Base-by-base conservation (phyloP, 2,329 filamentous ascomycete species). In the Kalmusia sp. region DNA sequence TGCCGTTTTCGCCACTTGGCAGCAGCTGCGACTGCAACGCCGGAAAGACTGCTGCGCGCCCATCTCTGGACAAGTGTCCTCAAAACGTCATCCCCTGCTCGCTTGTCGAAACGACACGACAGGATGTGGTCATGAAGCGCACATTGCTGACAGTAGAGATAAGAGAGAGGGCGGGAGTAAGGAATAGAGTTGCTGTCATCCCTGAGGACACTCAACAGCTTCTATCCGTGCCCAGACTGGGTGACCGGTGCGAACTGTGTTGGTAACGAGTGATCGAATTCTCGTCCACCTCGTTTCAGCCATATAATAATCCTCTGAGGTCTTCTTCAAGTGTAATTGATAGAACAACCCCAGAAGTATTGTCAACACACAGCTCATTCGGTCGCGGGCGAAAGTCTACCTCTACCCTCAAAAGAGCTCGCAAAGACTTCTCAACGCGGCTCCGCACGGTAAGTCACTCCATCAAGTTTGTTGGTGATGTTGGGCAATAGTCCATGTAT, bases 251-350 rank as follows among this genome's bases (percentile, higher is more conserved):
- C 48, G 27, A 31, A 14, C 30, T 51, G n/a, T 19, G 27, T 49
- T 54, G 52, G 55, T 61, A 58, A 39, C 55, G 48, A 56, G 55
- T 28, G 25, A 47, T 30, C 38, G n/a, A 50, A n/a, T 9, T 28
- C 14, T 25, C 40, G 24, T 25, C 45, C 34, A 47, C 27, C 37
- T 17, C 39, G 30, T 15, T 46, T 25, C 34, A 11, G n/a, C 34
- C 48, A 19, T 4, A 28, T 9, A 35, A 51, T 44, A 28, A 17
- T 33, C 22, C 17, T 34, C 14, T 44, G 7, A 24, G 19, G 31
- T 34, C n/a, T 22, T 22, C 15, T 54, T 37, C 33, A 19, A 30
- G 12, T 4, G 15, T 9, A 24, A 14, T 28, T 41, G 35, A 22
- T 24, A 14, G 21, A 35, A n/a, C n/a, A 17, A n/a, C n/a, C n/a